Base-by-base conservation (phyloP, 176 grass and related monocot species). In the Dactylis glomerata region DNA sequence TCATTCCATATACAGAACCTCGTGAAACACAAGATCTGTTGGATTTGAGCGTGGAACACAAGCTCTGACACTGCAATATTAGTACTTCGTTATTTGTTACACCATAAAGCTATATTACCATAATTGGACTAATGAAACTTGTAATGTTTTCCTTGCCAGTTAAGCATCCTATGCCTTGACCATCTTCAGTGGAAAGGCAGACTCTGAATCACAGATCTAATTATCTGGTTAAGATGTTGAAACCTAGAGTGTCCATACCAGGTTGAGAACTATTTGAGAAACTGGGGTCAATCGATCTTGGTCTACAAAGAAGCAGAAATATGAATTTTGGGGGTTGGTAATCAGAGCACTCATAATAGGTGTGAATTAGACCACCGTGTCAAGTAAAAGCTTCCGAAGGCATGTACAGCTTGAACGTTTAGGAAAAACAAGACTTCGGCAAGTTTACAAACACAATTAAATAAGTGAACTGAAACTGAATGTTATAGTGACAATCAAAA, bases 141-240 rank as follows among this genome's bases (percentile, higher is more conserved):
- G n/a, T n/a, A 41, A 41, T 83, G 61, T 63, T 80, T 67, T 41
- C 36, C 57, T 27, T 66, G 55, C 50, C 17, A 82, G 30, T 38
- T 28, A 54, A 31, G 45, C 31, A 73, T 8, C 22, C 15, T 75
- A 74, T 22, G 20, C 44, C 42, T 84, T 72, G 37, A 23, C 13
- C n/a, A 13, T 34, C 68, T 55, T 30, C 37, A 38, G 5, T n/a
- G 17, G 49, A 51, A 51, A 51, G 49, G 49, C 17, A 5, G 49
- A 13, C 49, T 51, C 16, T 51, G 4, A 19, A 51, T 51, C 49
- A 6, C 20, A 51, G 5, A 17, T 49, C 15, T 49, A 49, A 15
- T 49, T 17, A 49, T 49, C 46, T 49, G 46, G 46, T 16, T 49
- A 4, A 49, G 46, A 49, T 17, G 46, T 49, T 49, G 15, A 49